Evolutionary conservation across 495 filamentous ascomycete species (phyloP).

Genomic region (Penicillium soppii): DNA sequence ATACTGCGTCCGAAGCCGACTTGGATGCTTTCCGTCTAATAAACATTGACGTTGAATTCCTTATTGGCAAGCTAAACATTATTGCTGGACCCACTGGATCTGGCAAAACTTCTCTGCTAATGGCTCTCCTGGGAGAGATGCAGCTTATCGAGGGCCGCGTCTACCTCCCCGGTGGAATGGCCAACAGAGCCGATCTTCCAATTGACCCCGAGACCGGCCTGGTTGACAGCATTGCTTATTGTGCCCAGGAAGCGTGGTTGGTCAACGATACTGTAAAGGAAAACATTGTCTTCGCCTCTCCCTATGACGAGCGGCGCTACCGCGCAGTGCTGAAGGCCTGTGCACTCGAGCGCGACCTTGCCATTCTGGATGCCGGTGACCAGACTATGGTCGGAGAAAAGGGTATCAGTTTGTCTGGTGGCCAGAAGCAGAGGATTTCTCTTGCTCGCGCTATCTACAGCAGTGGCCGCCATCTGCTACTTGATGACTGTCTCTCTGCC

Average conservation of each 20-base stretch:
- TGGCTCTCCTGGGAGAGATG: slow-evolving; percentile 98
- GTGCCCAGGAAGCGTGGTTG: slow-evolving; percentile 96
- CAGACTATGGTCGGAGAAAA: slow-evolving; percentile 96
- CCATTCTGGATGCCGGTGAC: slow-evolving; percentile 90
- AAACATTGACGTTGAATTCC: slow-evolving; percentile 74
- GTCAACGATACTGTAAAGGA: slow-evolving; percentile 95
- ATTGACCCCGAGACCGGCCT: slow-evolving; percentile 82
- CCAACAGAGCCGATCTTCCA: slow-evolving; percentile 78
- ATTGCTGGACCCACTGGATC: slow-evolving; percentile 90
- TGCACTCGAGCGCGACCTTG: slow-evolving; percentile 87
- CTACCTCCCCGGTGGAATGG: slow-evolving; percentile 72
- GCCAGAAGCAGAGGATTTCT: slow-evolving; percentile 97
- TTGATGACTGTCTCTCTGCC: slow-evolving; percentile 95
- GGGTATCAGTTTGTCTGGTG: slow-evolving; percentile 93
- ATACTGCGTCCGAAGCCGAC: slow-evolving; percentile 18
- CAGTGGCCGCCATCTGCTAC: slow-evolving; percentile 80
- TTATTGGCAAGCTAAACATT: slow-evolving; percentile 79
- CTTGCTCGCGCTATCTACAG: slow-evolving; percentile 92
- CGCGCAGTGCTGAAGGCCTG: slow-evolving; percentile 86
- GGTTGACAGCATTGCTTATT: slow-evolving; percentile 91
- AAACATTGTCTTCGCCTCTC: slow-evolving; percentile 90
- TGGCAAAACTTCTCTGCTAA: slow-evolving; percentile 92
- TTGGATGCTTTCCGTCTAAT: slow-evolving; percentile 74
- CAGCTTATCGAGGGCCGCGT: slow-evolving; percentile 77
- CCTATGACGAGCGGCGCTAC: slow-evolving; percentile 81